phyloP scores from a whole-genome alignment of 331 rosid species.

The Acacia pycnantha region DNA sequence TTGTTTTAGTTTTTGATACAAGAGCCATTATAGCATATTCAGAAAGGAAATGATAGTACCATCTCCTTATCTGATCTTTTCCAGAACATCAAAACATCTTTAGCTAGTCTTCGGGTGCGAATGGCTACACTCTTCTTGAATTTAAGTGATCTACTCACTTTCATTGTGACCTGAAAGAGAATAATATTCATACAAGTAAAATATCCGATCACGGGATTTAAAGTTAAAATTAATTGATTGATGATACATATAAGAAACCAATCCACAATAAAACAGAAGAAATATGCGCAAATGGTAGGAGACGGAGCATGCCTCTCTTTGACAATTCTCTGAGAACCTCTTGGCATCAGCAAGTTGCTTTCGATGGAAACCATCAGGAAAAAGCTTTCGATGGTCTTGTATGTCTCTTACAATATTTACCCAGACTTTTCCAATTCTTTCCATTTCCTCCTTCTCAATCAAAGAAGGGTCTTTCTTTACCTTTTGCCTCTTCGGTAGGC shows the following conservation, averaged over 20 bases:
- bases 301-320: constrained; percentile 81
- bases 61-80: constrained; percentile 93
- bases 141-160: constrained; percentile 86
- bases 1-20: neutral
- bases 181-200: constrained; percentile 9
- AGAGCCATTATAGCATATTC: constrained; percentile 24
- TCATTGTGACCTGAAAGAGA: constrained; percentile 73
- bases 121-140: constrained; percentile 69
- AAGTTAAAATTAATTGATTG: neutral
- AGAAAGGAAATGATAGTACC: constrained; percentile 51
- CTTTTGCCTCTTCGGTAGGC: constrained; percentile 82
- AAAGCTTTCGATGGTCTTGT: constrained; percentile 80
- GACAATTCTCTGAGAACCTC: constrained; percentile 90
- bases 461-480: constrained; percentile 72
- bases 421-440: constrained; percentile 82
- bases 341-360: constrained; percentile 91
- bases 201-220: neutral
- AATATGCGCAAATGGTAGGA: constrained; percentile 1
- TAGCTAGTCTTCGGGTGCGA: constrained; percentile 88
- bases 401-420: constrained; percentile 82
- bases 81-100: constrained; percentile 91
- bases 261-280: constrained; percentile 3
- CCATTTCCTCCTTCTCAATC: constrained; percentile 87
- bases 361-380: constrained; percentile 68
- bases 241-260: constrained; percentile 14